Evolutionary conservation across 805 yeast genomes (phyloP).

Genomic region (Wickerhamiella dianesei): DNA sequence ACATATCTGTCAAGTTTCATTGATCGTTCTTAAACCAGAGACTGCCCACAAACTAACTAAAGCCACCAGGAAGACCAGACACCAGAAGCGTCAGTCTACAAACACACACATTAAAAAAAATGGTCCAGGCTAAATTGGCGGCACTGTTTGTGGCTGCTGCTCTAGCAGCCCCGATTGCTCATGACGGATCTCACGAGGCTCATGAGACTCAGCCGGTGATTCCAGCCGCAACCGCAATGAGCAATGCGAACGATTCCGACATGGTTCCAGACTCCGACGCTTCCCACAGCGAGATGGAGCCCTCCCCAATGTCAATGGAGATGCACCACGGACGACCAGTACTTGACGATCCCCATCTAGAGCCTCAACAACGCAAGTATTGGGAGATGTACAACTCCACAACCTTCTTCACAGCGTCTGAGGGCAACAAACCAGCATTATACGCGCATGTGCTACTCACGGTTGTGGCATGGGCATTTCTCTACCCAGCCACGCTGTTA

Average conservation of each 20-base stretch:
- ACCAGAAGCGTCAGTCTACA: background rate
- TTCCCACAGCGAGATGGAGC: constrained; percentile 7
- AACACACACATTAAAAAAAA: background rate
- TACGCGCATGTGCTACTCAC: constrained; percentile 40
- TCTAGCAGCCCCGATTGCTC: background rate
- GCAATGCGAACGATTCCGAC: background rate
- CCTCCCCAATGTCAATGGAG: constrained; percentile 15
- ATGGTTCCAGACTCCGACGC: background rate
- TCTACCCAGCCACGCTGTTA: constrained; percentile 58
- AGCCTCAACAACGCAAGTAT: constrained; percentile 57
- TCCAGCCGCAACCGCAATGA: background rate
- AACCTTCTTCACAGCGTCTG: constrained; percentile 40
- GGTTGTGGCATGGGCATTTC: constrained; percentile 33
- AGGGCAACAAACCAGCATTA: constrained; percentile 39
- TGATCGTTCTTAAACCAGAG: no score
- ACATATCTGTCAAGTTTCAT: no score
- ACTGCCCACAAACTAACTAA: background rate
- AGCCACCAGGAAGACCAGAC: background rate
- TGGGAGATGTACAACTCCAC: constrained; percentile 76
- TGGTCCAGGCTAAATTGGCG: background rate
- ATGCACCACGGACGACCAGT: constrained; percentile 30
- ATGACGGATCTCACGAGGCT: background rate
- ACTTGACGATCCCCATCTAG: constrained; percentile 43
- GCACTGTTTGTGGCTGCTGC: background rate
- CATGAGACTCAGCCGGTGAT: background rate